Percentiles rank a stretch among this genome's conserved stretches.
These are phyloP conservation scores for Xylariaceae sp. DNA, from an alignment of 2,329 filamentous ascomycete genomes.

Conservation along the genomic window DNA sequence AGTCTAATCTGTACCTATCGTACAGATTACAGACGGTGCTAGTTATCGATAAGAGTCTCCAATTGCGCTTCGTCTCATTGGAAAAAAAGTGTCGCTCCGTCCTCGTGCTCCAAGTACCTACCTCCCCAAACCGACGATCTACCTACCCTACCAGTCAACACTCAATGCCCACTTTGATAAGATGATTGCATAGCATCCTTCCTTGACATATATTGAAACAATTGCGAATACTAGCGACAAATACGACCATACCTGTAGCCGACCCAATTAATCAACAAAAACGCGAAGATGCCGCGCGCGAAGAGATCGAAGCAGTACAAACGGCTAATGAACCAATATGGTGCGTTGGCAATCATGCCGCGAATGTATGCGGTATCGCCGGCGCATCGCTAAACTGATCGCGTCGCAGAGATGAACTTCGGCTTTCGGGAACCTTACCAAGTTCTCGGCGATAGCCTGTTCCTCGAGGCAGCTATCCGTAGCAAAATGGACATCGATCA, in stretches of 20 bases:
- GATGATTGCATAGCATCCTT: background rate
- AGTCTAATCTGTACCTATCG: too few relatives aligned
- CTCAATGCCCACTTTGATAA: background rate
- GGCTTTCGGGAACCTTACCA: conserved; percentile 94
- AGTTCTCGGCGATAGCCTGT: conserved; percentile 79
- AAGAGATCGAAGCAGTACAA: conserved; percentile 72
- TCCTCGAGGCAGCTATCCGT: conserved; percentile 72
- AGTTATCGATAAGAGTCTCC: background rate
- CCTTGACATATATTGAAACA: background rate
- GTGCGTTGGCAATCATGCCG: conserved; percentile 5
- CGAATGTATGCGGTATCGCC: background rate
- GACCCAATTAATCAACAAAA: background rate
- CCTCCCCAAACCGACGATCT: too few relatives aligned
- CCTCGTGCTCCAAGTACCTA: too few relatives aligned
- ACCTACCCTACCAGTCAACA: background rate
- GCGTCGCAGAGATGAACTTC: conserved; percentile 57
- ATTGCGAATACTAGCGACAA: background rate
- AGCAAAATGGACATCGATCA: conserved; percentile 87
- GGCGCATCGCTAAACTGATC: conserved; percentile 1
- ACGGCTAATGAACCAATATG: conserved; percentile 92
- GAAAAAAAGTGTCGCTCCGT: too few relatives aligned
- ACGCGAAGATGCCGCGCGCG: conserved; percentile 30
- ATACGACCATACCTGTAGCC: background rate
- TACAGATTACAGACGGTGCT: background rate
- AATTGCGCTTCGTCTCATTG: background rate